These are phyloP conservation scores for Coelastrella sp. DNA, from an alignment of 139 green algal species.

Conservation along the genomic window DNA sequence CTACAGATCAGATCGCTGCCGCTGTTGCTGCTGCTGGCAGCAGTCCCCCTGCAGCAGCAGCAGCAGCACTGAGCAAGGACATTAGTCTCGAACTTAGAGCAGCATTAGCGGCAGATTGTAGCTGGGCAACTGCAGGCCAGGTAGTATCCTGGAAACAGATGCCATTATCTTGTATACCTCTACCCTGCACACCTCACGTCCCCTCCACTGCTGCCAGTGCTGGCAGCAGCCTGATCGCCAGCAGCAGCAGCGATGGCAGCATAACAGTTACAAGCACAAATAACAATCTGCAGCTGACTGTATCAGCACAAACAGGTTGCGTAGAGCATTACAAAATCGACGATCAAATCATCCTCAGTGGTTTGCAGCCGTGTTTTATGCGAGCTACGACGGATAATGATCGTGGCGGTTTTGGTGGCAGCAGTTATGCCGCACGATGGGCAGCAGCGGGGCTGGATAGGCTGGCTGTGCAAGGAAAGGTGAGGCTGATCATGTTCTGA, in stretches of 20 bases:
- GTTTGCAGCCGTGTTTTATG: conserved; percentile 73
- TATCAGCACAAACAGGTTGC: neutral
- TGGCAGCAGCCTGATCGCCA: neutral
- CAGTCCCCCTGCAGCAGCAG: neutral
- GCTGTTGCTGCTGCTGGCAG: neutral
- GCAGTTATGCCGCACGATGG: conserved; percentile 80
- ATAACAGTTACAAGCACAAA: neutral
- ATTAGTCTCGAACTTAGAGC: neutral
- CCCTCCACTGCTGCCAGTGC: neutral
- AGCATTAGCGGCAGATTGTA: neutral
- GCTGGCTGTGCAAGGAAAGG: conserved; percentile 39
- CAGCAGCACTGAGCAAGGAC: neutral
- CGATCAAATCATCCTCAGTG: conserved; percentile 52
- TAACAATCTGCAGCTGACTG: neutral
- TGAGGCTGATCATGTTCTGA: neutral
- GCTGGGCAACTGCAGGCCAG: neutral
- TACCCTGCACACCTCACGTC: neutral
- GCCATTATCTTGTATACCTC: neutral
- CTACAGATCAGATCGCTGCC: neutral
- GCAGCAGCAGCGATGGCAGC: neutral
- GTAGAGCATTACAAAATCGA: neutral
- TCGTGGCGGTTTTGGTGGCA: conserved; percentile 78
- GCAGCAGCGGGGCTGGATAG: conserved; percentile 68
- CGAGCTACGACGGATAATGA: conserved; percentile 93
- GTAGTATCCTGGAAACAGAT: neutral